Evolutionary conservation across 2,329 filamentous ascomycete genomes (phyloP).

Genomic region (Arthrobotrys pseudoclavata): DNA sequence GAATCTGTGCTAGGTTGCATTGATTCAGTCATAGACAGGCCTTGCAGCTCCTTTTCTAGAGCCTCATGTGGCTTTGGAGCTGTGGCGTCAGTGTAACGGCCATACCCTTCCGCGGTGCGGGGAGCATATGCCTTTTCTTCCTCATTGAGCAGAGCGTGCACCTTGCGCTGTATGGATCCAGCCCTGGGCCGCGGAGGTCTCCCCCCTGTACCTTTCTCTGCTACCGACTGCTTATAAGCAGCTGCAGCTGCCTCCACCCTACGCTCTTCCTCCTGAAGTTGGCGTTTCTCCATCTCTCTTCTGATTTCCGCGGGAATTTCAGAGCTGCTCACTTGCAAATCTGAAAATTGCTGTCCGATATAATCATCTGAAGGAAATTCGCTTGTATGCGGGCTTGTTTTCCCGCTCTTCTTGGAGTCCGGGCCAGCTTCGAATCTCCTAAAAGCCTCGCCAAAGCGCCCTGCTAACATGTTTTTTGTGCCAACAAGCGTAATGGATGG

Average conservation of each 20-base stretch:
- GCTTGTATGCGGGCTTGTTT: slow-evolving; percentile 65
- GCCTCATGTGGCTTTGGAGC: slow-evolving; percentile 62
- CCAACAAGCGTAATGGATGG: slow-evolving; percentile 56
- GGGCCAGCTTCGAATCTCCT: slow-evolving; percentile 80
- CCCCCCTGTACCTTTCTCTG: slow-evolving; percentile 64
- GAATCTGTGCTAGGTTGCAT: slow-evolving; percentile 61
- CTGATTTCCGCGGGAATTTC: slow-evolving; percentile 84
- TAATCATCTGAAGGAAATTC: slow-evolving; percentile 72
- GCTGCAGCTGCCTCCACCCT: slow-evolving; percentile 89
- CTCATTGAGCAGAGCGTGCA: slow-evolving; percentile 86
- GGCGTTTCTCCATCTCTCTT: slow-evolving; percentile 85
- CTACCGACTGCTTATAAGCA: slow-evolving; percentile 82
- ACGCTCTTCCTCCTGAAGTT: slow-evolving; percentile 87
- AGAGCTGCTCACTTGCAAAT: slow-evolving; percentile 72
- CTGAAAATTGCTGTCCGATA: slow-evolving; percentile 66
- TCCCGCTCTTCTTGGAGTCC: slow-evolving; percentile 63
- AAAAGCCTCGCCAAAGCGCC: slow-evolving; percentile 93
- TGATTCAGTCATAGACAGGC: slow-evolving; percentile 61
- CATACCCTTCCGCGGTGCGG: slow-evolving; percentile 89
- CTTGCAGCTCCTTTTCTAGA: slow-evolving; percentile 67
- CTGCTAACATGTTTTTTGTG: slow-evolving; percentile 84
- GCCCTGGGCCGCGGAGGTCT: slow-evolving; percentile 68
- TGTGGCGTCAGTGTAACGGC: slow-evolving; percentile 78
- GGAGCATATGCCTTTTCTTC: slow-evolving; percentile 74
- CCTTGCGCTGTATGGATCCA: slow-evolving; percentile 85